Evolutionary conservation across 73 alveolate species (phyloP).

Genomic region (Paramecium sonneborni): DNA sequence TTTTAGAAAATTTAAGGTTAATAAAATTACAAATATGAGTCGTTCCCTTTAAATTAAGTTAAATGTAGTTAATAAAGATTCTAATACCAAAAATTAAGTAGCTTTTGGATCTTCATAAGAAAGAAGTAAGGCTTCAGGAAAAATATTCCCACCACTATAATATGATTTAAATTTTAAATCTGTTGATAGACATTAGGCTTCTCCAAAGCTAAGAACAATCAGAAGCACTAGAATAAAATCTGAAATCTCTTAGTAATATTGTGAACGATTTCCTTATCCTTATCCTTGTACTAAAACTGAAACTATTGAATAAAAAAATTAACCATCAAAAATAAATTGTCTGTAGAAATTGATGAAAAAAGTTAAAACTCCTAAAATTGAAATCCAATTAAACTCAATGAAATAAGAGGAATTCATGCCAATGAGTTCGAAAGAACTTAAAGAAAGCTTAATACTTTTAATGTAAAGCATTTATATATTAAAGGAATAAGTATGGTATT

Average conservation of each 20-base stretch:
- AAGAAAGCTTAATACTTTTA: not conserved
- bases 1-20: not conserved
- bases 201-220: not conserved
- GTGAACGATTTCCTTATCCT: not conserved
- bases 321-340: not conserved
- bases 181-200: constrained; percentile 11
- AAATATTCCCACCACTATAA: not conserved
- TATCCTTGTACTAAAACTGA: not conserved
- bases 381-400: not conserved
- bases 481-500: not conserved
- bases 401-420: not conserved
- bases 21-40: not conserved
- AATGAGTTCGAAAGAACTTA: not conserved
- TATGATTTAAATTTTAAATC: not conserved
- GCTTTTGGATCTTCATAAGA: constrained; percentile 25
- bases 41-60: not conserved
- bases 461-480: not conserved
- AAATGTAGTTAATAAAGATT: not conserved
- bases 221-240: not conserved
- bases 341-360: not conserved
- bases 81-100: not conserved
- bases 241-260: not conserved
- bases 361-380: not conserved
- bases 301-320: not conserved
- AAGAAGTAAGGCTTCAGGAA: not conserved